Conservation (phyloP, 352 stramenopile genomes). For the Plasmopara viticola region DNA sequence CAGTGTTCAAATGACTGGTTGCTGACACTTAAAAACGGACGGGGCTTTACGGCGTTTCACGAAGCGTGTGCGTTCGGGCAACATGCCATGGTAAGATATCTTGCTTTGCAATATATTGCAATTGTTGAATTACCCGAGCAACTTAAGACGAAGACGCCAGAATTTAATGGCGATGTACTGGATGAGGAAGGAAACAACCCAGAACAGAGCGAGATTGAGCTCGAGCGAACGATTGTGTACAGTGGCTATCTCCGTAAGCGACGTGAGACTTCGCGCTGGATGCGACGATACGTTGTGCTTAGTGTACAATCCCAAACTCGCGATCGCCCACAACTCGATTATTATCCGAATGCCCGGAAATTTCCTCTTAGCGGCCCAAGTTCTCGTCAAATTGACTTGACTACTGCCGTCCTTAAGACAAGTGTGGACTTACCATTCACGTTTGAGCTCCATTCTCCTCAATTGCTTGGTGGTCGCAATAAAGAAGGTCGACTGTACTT, state of each 20-base stretch:
- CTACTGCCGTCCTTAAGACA: slow-evolving; percentile 68
- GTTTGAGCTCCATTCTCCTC: slow-evolving; percentile 88
- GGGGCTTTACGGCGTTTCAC: slow-evolving; percentile 59
- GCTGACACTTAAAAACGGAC: slow-evolving; percentile 44
- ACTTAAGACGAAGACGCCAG: slow-evolving; percentile 11
- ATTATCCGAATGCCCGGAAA: slow-evolving; percentile 58
- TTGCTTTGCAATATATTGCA: slow-evolving; percentile 20
- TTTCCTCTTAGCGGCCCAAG: slow-evolving; percentile 31
- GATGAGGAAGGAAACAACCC: slow-evolving; percentile 7
- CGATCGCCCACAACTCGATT: slow-evolving; percentile 46
- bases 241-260: slow-evolving; percentile 66
- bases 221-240: slow-evolving; percentile 25
- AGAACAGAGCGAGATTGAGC: slow-evolving; percentile 4
- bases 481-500: slow-evolving; percentile 87
- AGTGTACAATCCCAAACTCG: slow-evolving; percentile 24
- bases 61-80: slow-evolving; percentile 55
- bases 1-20: slow-evolving; percentile 21
- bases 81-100: slow-evolving; percentile 68
- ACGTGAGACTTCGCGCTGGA: slow-evolving; percentile 75
- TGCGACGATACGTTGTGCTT: slow-evolving; percentile 70
- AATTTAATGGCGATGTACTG: slow-evolving; percentile 3
- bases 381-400: slow-evolving; percentile 55
- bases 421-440: slow-evolving; percentile 68
- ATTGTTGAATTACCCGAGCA: background rate
- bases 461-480: slow-evolving; percentile 76